Base-by-base conservation (phyloP, 139 green algal species). In the Eudorina sp. region DNA sequence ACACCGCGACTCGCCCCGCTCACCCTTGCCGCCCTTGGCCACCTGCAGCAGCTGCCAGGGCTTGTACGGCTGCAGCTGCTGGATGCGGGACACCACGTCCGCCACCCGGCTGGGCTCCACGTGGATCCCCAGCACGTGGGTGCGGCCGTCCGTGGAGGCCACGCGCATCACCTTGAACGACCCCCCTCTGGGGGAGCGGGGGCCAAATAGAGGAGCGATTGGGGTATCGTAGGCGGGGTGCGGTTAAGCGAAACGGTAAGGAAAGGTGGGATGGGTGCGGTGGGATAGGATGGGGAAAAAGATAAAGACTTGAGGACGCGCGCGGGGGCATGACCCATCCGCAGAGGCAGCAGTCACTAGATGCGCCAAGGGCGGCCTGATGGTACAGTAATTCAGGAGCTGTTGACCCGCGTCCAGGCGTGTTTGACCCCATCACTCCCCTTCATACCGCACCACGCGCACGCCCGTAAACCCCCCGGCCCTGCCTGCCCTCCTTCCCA, bases 81-180 rank as follows among this genome's bases (percentile, higher is more conserved):
- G 9, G 2, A 84, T 53, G 31, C 34, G 34, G 1, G 11, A 27
- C 76, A 70, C 6, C 51, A 84, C 76, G 45, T 38, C 76, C 2
- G 51, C 76, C 1, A 36, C 51, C 4, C 4, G 19, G 76, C 69
- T 31, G 7, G 31, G 6, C 45, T 69, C 51, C 34, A 84, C 34
- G 51, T 69, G 19, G 76, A 84, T 84, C 31, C 76, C 76, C 76
- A 84, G 51, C 76, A 84, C 76, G 40, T 31, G 34, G 5, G 34
- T 38, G 25, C 40, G 8, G 14, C 64, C 64, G 45, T 46, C 64
- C 31, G 64, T 23, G 23, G 64, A 23, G 23, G 64, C n/a, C 70
- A 79, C 70, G 21, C 70, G 70, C 70, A 79, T 79, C 70, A 81
- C 73, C 73, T 81, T 81, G 73, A 81, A 38, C 45, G 40, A 7